Evolutionary conservation across 169 alveolate species (phyloP), one percentile per base, ranked within the genome.

Genomic region (Plasmodium gonderi): DNA sequence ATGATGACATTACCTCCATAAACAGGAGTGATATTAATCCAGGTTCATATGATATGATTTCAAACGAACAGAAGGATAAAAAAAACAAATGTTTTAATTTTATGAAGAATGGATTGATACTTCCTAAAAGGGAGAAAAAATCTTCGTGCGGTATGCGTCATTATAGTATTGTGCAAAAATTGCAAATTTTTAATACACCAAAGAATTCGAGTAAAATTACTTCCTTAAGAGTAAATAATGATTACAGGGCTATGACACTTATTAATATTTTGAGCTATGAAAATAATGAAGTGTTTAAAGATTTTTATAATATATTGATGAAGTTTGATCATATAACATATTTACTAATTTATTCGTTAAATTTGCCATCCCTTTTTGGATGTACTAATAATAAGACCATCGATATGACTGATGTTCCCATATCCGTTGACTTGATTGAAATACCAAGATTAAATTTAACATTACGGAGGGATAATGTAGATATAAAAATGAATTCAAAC

Each of bases 321-420:
- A 90, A 79, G 38, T 90, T 90, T 33, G 94, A 90, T n/a, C 94
- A 90, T 38, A 90, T 90, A 26, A 90, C 91, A 9, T 64, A 90
- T 45, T 45, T 90, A 67, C 51, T 90, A 64, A 90, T 90, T 26
- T 90, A 90, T 47, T 72, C 94, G 14, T 72, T 78, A 9, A 90
- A 36, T n/a, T 42, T 90, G 0, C 90, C 90, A 29, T 65, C 81
- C 38, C 54, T 90, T 31, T 90, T 90, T 78, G 80, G 65, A 7
- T 6, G 45, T n/a, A 9, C 36, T 23, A 7, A 44, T 33, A 31
- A 42, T 29, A 9, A 40, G n/a, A n/a, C n/a, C 9, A 49, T 31
- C 31, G 75, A 42, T 42, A 33, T 69, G 17, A 67, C 20, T 17
- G 9, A 49, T 49, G 23, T 36, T 4, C 36, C 40, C 23, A 47